phyloP scores from a whole-genome alignment of 2,329 filamentous ascomycete species.

The Cladophialophora chaetospira region DNA sequence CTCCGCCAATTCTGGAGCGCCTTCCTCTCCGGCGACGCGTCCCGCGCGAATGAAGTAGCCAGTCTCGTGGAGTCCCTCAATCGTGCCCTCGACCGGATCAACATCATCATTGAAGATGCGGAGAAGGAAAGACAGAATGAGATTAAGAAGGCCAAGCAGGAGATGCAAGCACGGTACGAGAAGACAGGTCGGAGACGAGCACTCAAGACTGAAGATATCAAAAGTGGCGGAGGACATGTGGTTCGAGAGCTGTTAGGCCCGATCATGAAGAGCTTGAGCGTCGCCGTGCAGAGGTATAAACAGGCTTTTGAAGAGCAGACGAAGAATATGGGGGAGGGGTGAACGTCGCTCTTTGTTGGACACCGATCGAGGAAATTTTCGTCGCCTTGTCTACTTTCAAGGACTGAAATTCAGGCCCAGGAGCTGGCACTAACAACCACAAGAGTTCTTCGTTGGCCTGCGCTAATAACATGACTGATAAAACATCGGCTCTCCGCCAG shows the following conservation, averaged over 20 bases:
- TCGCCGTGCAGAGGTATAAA: constrained; percentile 71
- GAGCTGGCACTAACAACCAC: no score
- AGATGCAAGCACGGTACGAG: constrained; percentile 70
- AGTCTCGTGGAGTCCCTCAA: constrained; percentile 80
- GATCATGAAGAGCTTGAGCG: constrained; percentile 68
- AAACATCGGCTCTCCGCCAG: no score
- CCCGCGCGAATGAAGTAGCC: constrained; percentile 76
- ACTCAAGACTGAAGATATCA: constrained; percentile 67
- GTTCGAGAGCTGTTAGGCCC: constrained; percentile 77
- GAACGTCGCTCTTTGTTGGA: neutral
- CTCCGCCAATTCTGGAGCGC: constrained; percentile 96
- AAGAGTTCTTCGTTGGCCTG: no score
- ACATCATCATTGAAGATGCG: constrained; percentile 76
- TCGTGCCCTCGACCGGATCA: constrained; percentile 75
- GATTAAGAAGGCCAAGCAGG: constrained; percentile 62
- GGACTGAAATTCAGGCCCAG: no score
- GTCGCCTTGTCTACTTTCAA: no score
- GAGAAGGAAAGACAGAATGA: constrained; percentile 67
- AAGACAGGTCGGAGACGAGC: constrained; percentile 73
- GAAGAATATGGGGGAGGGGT: constrained; percentile 8
- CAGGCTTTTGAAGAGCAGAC: constrained; percentile 67
- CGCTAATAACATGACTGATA: no score
- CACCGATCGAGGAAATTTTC: neutral
- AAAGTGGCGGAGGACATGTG: constrained; percentile 69
- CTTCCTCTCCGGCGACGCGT: constrained; percentile 83